Conservation (phyloP, 164 flowering plant genomes). For the Malania oleifera region DNA sequence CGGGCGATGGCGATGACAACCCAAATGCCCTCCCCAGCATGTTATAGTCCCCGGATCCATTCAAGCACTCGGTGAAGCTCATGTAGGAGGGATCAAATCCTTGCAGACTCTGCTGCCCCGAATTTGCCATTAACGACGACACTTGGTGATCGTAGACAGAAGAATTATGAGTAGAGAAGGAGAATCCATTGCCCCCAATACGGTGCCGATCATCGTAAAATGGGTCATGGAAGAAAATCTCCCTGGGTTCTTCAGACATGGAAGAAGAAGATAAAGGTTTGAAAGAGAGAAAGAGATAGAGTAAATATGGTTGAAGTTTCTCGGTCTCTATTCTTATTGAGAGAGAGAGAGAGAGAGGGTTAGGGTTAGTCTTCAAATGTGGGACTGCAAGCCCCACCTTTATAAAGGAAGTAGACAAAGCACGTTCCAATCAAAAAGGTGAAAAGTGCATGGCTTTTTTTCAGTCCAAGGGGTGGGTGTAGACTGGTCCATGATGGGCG, state of each 20-base stretch:
- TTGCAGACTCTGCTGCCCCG: conserved; percentile 7
- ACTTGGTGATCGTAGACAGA: background rate
- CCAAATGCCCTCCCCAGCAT: conserved; percentile 38
- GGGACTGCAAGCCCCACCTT: conserved; percentile 7
- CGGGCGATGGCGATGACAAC: conserved; percentile 39
- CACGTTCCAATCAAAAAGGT: conserved; percentile 13
- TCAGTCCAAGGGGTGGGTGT: no score
- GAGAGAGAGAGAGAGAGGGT: background rate
- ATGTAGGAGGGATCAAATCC: conserved; percentile 29
- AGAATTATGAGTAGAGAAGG: background rate
- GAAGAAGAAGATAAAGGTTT: conserved; percentile 15
- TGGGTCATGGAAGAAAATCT: conserved; percentile 27
- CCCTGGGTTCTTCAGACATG: conserved; percentile 33
- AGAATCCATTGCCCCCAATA: background rate
- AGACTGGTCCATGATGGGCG: no score
- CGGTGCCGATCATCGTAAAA: conserved; percentile 14
- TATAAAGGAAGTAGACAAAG: conserved; percentile 13
- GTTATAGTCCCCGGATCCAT: conserved; percentile 31
- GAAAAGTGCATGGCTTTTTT: conserved; percentile 15
- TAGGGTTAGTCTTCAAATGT: conserved; percentile 9
- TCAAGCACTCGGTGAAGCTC: conserved; percentile 44
- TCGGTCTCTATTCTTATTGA: background rate
- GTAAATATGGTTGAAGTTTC: background rate
- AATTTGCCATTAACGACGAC: background rate
- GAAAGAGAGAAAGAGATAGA: conserved; percentile 10